Base-by-base conservation (phyloP, 1,139 yeast species). In the Suhomyces ambrosiae region DNA sequence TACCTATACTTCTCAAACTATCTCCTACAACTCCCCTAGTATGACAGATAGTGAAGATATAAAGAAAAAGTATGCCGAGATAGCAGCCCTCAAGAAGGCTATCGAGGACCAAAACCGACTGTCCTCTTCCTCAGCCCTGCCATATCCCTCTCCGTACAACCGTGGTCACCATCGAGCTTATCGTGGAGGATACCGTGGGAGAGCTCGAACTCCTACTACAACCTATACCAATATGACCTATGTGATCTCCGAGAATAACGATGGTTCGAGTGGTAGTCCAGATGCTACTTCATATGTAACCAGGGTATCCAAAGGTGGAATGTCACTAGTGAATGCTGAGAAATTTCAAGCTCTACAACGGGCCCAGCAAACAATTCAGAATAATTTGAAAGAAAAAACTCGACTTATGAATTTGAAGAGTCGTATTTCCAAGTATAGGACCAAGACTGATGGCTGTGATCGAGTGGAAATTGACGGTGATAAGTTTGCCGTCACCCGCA, bases 391-490 rank as follows among this genome's bases (percentile, higher is more conserved):
- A 24, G 45, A 52, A 23, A 44, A 46, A 29, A 45, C 38, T 38
- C 48, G 46, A 15, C 32, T 24, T 35, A 45, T 38, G 31, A 38
- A 12, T 25, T 25, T 25, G 33, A 29, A 41, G 35, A 23, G 18
- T 12, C 37, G 33, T 12, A 27, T 37, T 10, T 33, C 56, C 14
- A 47, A 53, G 37, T 56, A 64, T 40, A 52, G 60, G 39, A 43
- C 46, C 5, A 54, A 56, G 37, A 65, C 62, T 23, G 69, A 62
- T 24, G 53, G 52, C 36, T 63, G 65, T 42, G 79, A 76, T 45
- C 52, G 78, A 31, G 48, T 69, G 1, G 42, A 42, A 14, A 53
- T 72, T 7, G 62, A 59, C 21, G 66, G 64, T 4, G 59, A 56
- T 7, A 46, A 47, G 17, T 72, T 54, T 48, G 71, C 75, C 0